These are phyloP conservation scores for Diversispora epigaea DNA, from an alignment of 192 early-diverging fungal species.

Conservation along the genomic window DNA sequence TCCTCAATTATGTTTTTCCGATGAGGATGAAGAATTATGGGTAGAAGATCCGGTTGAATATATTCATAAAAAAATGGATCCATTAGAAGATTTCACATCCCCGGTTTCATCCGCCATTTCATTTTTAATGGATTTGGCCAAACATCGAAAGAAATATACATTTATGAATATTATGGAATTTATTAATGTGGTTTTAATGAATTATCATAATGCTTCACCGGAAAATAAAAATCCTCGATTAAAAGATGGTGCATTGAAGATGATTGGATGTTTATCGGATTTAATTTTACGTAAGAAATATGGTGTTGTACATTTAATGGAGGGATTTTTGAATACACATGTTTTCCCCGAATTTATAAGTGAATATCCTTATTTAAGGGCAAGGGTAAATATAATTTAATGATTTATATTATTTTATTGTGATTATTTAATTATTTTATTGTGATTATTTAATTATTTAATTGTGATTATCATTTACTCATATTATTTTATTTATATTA, in stretches of 20 bases:
- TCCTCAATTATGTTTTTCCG: constrained; percentile 87
- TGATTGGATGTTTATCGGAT: constrained; percentile 77
- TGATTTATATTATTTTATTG: constrained; percentile 37
- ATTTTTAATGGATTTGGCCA: constrained; percentile 77
- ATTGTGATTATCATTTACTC: background rate
- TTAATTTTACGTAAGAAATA: constrained; percentile 64
- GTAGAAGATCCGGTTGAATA: constrained; percentile 91
- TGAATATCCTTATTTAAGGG: constrained; percentile 76
- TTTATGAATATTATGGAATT: constrained; percentile 79
- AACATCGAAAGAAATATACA: constrained; percentile 73
- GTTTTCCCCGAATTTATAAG: constrained; percentile 92
- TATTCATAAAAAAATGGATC: constrained; percentile 72
- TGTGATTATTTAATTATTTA: too few species aligned
- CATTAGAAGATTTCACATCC: constrained; percentile 81
- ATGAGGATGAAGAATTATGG: constrained; percentile 88
- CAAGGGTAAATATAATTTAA: constrained; percentile 62
- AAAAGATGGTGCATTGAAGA: constrained; percentile 90
- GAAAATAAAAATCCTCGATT: constrained; percentile 69
- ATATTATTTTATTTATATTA: too few species aligned
- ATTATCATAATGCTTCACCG: constrained; percentile 65
- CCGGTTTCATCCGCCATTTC: constrained; percentile 69
- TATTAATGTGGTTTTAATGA: constrained; percentile 71
- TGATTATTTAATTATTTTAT: too few species aligned
- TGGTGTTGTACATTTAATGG: constrained; percentile 67
- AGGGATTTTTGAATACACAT: constrained; percentile 79